Evolutionary conservation across 805 yeast genomes (phyloP).

Genomic region (Pichia cabralensis): DNA sequence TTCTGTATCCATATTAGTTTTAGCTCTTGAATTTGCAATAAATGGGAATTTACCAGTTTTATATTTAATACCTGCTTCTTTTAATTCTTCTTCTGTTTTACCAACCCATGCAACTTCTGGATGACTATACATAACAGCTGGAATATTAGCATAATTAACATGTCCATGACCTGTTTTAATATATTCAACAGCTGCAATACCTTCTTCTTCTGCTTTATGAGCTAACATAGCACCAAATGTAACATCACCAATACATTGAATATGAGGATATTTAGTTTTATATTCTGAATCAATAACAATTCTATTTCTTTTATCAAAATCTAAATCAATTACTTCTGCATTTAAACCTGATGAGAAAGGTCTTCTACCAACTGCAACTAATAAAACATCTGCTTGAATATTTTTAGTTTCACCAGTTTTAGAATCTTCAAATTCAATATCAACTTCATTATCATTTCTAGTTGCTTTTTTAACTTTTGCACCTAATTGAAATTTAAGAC

Average conservation of each 20-base stretch:
- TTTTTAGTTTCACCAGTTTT: constrained; percentile 75
- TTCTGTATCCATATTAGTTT: constrained; percentile 93
- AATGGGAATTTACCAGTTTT: constrained; percentile 97
- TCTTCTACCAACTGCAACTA: constrained; percentile 98
- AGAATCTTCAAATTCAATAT: constrained; percentile 79
- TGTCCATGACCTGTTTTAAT: constrained; percentile 92
- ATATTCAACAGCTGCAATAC: constrained; percentile 95
- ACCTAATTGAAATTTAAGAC: constrained; percentile 83
- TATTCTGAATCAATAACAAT: constrained; percentile 89
- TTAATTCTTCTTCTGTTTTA: constrained; percentile 50
- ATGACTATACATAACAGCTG: constrained; percentile 97
- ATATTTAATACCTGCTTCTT: constrained; percentile 80
- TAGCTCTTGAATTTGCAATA: constrained; percentile 98
- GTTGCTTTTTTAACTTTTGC: constrained; percentile 85
- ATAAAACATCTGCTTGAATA: constrained; percentile 81
- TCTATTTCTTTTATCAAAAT: constrained; percentile 85
- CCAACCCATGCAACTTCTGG: constrained; percentile 99
- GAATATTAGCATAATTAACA: constrained; percentile 95
- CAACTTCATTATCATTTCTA: constrained; percentile 81
- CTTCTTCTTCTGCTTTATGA: constrained; percentile 99
- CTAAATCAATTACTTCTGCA: constrained; percentile 83
- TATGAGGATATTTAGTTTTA: constrained; percentile 86
- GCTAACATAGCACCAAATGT: constrained; percentile 99
- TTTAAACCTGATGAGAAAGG: constrained; percentile 88
- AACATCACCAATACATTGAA: constrained; percentile 96